These are phyloP conservation scores for Fusarium armeniacum DNA, from an alignment of 2,329 filamentous ascomycete species.

Conservation along the genomic window DNA sequence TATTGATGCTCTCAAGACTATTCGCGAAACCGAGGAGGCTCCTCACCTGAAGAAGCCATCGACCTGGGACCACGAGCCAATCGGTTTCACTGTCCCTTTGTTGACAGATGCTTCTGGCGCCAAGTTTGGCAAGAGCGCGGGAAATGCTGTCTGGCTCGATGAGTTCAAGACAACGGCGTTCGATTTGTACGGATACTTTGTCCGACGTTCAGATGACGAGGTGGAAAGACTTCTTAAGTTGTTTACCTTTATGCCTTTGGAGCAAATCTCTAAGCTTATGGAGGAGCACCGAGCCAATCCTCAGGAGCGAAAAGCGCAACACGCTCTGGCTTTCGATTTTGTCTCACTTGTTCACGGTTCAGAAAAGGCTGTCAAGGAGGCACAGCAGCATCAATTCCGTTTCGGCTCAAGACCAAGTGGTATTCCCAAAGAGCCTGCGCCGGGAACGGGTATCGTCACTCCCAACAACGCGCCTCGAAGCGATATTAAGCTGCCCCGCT, in stretches of 20 bases:
- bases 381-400: constrained; percentile 65
- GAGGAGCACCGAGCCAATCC: constrained; percentile 75
- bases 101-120: constrained; percentile 86
- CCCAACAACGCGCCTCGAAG: constrained; percentile 64
- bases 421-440: constrained; percentile 51
- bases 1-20: constrained; percentile 84
- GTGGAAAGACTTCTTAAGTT: constrained; percentile 87
- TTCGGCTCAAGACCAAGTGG: constrained; percentile 57
- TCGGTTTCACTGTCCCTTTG: constrained; percentile 92
- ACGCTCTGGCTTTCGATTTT: constrained; percentile 85
- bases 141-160: constrained; percentile 95
- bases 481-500: constrained; percentile 71
- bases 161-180: constrained; percentile 82
- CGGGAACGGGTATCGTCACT: constrained; percentile 54
- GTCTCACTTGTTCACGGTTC: constrained; percentile 82
- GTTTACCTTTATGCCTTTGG: constrained; percentile 87
- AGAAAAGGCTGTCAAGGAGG: constrained; percentile 73
- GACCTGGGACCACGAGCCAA: constrained; percentile 68
- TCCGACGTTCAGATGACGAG: constrained; percentile 84
- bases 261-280: constrained; percentile 78
- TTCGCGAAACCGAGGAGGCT: constrained; percentile 71
- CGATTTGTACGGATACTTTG: constrained; percentile 92
- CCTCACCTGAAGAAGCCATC: constrained; percentile 57
- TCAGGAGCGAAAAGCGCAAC: constrained; percentile 82
- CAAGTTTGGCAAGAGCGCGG: constrained; percentile 95